These are phyloP conservation scores for Arabidopsis suecica DNA, from an alignment of 345 rosid genomes.

Conservation along the genomic window DNA sequence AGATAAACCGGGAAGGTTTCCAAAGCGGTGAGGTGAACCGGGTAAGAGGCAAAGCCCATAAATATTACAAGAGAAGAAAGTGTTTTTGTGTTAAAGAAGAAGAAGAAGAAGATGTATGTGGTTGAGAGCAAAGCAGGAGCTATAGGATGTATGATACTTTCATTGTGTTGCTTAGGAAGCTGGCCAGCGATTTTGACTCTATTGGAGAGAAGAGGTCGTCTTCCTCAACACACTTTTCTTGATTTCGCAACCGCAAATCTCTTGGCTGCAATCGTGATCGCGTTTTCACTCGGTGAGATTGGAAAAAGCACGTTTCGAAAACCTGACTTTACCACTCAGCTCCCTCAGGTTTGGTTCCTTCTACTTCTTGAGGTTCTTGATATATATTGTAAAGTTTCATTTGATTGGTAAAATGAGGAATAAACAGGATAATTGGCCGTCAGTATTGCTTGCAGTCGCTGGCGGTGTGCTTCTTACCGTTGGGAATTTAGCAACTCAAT, in stretches of 20 bases:
- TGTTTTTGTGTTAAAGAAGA: neutral
- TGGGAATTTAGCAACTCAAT: constrained; percentile 78
- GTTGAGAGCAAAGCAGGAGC: constrained; percentile 93
- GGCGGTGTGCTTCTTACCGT: constrained; percentile 83
- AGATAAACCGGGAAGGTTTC: neutral
- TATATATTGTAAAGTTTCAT: too few relatives aligned
- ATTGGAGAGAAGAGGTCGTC: constrained; percentile 83
- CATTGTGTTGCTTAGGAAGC: constrained; percentile 76
- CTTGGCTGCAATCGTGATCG: constrained; percentile 75
- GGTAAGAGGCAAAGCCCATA: constrained; percentile 31
- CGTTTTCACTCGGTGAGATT: constrained; percentile 79
- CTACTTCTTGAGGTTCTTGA: neutral
- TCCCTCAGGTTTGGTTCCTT: constrained; percentile 57
- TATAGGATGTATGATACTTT: constrained; percentile 76
- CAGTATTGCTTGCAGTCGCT: constrained; percentile 74
- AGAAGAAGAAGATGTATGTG: constrained; percentile 52
- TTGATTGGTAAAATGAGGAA: neutral
- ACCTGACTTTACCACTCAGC: constrained; percentile 75
- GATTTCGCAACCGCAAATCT: constrained; percentile 86
- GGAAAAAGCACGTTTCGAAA: constrained; percentile 48
- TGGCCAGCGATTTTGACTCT: constrained; percentile 90
- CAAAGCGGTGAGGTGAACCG: constrained; percentile 29
- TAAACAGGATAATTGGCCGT: constrained; percentile 79
- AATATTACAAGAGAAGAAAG: neutral
- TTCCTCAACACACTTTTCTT: constrained; percentile 90